These are phyloP conservation scores for Inga oerstediana DNA, from an alignment of 306 rosid species.

Conservation along the genomic window DNA sequence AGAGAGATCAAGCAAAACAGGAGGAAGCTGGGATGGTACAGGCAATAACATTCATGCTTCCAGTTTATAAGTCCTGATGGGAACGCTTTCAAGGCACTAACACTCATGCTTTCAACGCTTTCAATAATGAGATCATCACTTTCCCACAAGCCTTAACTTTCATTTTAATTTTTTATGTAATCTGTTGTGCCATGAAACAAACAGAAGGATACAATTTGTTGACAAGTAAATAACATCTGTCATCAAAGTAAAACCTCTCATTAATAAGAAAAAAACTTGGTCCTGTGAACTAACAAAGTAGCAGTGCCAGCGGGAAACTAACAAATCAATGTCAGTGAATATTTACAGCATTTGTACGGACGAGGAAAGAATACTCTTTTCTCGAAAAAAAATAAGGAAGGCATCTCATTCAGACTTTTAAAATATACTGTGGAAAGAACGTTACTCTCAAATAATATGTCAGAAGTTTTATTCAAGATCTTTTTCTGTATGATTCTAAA, in stretches of 20 bases:
- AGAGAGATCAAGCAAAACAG: background rate
- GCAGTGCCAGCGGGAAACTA: background rate
- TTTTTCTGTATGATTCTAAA: slow-evolving; percentile 46
- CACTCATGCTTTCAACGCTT: no score
- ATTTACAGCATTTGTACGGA: background rate
- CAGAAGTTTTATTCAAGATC: slow-evolving; percentile 47
- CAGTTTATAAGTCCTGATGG: no score
- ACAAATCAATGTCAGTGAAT: background rate
- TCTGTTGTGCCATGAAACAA: background rate
- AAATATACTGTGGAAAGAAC: slow-evolving; percentile 39
- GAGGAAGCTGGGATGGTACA: background rate
- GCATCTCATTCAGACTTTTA: slow-evolving; percentile 31
- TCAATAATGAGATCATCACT: background rate
- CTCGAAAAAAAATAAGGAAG: slow-evolving; percentile 14
- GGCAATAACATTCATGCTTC: background rate
- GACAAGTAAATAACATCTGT: background rate
- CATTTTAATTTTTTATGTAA: background rate
- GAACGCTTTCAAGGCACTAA: background rate
- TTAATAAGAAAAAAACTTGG: background rate
- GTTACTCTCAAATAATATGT: slow-evolving; percentile 40
- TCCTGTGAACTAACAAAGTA: background rate
- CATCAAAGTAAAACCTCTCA: background rate
- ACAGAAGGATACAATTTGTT: background rate
- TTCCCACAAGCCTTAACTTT: background rate
- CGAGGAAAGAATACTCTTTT: background rate